These are phyloP conservation scores for Omphalea diandra DNA, from an alignment of 441 rosid species.

Conservation along the genomic window DNA sequence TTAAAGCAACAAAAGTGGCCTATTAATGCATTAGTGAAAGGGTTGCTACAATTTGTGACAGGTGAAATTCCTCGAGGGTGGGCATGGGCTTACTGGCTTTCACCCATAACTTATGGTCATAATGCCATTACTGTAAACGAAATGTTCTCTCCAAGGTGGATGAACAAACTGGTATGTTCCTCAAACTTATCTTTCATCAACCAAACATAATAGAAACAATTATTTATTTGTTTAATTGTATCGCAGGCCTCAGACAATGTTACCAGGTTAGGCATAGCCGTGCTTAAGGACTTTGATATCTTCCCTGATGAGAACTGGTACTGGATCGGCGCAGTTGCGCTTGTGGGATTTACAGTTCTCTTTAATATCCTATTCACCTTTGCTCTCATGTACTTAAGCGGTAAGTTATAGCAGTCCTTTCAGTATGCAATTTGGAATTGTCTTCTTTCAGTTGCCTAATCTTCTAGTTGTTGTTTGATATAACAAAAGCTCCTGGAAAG, in stretches of 20 bases:
- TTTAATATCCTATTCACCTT: slow-evolving; percentile 70
- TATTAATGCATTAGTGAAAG: not conserved
- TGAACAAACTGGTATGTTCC: slow-evolving; percentile 48
- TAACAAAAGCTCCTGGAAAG: slow-evolving; percentile 65
- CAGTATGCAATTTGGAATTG: not conserved
- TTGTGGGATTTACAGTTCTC: slow-evolving; percentile 55
- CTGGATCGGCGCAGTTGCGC: slow-evolving; percentile 76
- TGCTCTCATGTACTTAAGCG: slow-evolving; percentile 61
- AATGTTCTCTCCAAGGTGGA: slow-evolving; percentile 73
- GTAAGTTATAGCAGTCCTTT: slow-evolving; percentile 45
- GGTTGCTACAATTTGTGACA: slow-evolving; percentile 24
- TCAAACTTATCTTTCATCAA: not conserved
- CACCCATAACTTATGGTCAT: slow-evolving; percentile 65
- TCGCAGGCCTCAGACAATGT: slow-evolving; percentile 48
- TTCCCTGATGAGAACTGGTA: slow-evolving; percentile 57
- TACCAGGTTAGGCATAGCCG: slow-evolving; percentile 53
- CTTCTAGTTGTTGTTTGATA: slow-evolving; percentile 10
- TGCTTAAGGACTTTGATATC: slow-evolving; percentile 52
- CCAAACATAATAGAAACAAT: not conserved
- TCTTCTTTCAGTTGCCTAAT: slow-evolving; percentile 17
- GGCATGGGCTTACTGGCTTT: slow-evolving; percentile 84
- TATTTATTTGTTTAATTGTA: not conserved
- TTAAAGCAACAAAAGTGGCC: not conserved
- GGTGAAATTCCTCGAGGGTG: slow-evolving; percentile 70
- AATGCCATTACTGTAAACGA: slow-evolving; percentile 64